phyloP scores from a whole-genome alignment of 176 grass and related monocot genomes.

The Canna indica region DNA sequence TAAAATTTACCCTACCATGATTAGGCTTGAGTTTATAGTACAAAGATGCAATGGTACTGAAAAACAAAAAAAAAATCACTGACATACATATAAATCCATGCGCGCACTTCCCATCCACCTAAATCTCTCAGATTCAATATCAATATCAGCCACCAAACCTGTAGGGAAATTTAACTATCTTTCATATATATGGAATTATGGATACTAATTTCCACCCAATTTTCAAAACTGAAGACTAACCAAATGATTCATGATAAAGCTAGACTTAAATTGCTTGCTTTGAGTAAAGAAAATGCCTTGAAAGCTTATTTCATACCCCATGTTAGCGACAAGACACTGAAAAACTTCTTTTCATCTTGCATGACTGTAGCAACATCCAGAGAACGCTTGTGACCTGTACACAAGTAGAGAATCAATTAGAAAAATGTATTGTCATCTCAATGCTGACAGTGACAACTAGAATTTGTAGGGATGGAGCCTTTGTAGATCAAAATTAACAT shows the following conservation, averaged over 20 bases:
- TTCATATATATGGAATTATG: background rate
- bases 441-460: background rate
- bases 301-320: conserved; percentile 50
- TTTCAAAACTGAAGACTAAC: background rate
- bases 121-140: conserved; percentile 76
- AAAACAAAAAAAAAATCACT: background rate
- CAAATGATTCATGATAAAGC: background rate
- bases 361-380: conserved; percentile 61
- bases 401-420: background rate
- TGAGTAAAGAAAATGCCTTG: background rate
- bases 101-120: conserved; percentile 88
- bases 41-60: background rate
- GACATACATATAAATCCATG: conserved; percentile 64
- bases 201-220: background rate
- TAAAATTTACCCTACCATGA: background rate
- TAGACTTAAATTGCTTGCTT: background rate
- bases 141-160: conserved; percentile 87
- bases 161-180: conserved; percentile 5
- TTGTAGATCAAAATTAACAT: no score
- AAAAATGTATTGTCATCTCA: background rate
- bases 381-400: conserved; percentile 46
- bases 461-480: background rate
- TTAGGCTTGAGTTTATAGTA: background rate
- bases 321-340: conserved; percentile 62
- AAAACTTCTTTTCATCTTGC: conserved; percentile 53